Evolutionary conservation across 371 early-diverging fungal genomes (phyloP).

Genomic region (Mortierella sp.): DNA sequence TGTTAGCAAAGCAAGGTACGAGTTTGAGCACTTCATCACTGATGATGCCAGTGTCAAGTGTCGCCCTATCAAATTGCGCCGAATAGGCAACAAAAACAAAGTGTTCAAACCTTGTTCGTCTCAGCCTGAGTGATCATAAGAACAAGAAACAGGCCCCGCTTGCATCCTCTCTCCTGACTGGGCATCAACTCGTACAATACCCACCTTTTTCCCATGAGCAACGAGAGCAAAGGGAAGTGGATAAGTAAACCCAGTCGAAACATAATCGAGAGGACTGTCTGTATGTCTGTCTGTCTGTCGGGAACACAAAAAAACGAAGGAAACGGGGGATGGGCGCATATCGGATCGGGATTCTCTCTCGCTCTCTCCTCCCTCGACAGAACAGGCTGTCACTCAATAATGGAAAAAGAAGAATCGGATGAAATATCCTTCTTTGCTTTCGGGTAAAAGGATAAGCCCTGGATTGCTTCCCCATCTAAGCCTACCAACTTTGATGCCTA

Average conservation of each 20-base stretch:
- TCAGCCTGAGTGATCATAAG: slow-evolving; percentile 5
- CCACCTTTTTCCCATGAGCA: neutral
- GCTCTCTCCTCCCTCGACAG: too few relatives aligned
- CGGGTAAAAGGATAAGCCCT: slow-evolving; percentile 1
- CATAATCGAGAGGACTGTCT: neutral
- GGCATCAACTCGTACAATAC: neutral
- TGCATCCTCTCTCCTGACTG: slow-evolving; percentile 6
- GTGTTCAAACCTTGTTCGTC: neutral
- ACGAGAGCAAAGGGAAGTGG: neutral
- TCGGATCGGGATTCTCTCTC: too few relatives aligned
- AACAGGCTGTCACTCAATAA: too few relatives aligned
- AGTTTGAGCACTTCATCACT: too few relatives aligned
- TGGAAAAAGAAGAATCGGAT: too few relatives aligned
- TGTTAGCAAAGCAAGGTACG: neutral
- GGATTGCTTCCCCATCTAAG: neutral
- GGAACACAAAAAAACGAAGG: neutral
- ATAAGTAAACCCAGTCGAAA: too few relatives aligned
- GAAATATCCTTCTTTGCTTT: neutral
- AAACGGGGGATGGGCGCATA: neutral
- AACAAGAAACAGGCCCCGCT: neutral
- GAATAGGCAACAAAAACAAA: too few relatives aligned
- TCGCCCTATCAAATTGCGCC: neutral
- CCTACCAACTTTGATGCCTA: too few relatives aligned
- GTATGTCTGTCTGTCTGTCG: neutral
- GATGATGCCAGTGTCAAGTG: too few relatives aligned